A percentile compares a stretch with the other conserved stretches of the same genome.
These are phyloP conservation scores for Corynespora cassiicola DNA, from an alignment of 2,329 filamentous ascomycete genomes.

Conservation along the genomic window DNA sequence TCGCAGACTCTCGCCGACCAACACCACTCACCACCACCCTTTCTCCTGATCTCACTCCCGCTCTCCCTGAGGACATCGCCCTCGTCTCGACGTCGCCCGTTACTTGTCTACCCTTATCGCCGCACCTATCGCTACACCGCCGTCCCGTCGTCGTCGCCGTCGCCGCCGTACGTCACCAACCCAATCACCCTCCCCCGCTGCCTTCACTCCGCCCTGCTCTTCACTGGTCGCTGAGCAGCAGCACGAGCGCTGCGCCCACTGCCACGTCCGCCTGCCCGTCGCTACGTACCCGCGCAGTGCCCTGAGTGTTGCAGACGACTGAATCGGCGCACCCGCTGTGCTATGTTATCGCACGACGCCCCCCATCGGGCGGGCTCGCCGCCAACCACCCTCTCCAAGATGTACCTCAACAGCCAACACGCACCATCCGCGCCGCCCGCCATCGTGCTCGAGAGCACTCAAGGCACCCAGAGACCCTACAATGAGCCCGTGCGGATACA, in stretches of 20 bases:
- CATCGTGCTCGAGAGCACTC: slow-evolving; percentile 22
- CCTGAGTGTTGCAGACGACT: slow-evolving; percentile 8
- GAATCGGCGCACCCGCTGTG: slow-evolving; percentile 14
- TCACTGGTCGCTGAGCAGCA: slow-evolving; percentile 16
- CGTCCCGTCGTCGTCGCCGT: slow-evolving; percentile 15
- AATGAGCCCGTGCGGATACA: slow-evolving; percentile 33
- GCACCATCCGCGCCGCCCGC: slow-evolving; percentile 31
- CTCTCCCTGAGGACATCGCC: slow-evolving; percentile 1
- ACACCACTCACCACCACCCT: slow-evolving; percentile 1
- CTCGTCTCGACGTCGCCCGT: background rate
- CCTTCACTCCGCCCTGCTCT: slow-evolving; percentile 13
- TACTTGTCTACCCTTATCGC: slow-evolving; percentile 8
- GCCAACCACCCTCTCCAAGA: slow-evolving; percentile 39
- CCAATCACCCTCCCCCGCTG: slow-evolving; percentile 26
- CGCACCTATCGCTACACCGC: slow-evolving; percentile 20
- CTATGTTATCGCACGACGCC: slow-evolving; percentile 41
- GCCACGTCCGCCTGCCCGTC: slow-evolving; percentile 11
- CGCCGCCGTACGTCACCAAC: slow-evolving; percentile 25
- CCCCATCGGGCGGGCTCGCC: slow-evolving; percentile 32
- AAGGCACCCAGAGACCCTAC: slow-evolving; percentile 22
- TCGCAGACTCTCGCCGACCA: slow-evolving; percentile 1
- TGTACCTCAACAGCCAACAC: slow-evolving; percentile 30
- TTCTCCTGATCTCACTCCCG: slow-evolving; percentile 6
- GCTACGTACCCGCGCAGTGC: slow-evolving; percentile 4
- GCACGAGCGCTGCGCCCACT: slow-evolving; percentile 29